Evolutionary conservation across 2,329 filamentous ascomycete genomes (phyloP).

Genomic region (Triangularia setosa): DNA sequence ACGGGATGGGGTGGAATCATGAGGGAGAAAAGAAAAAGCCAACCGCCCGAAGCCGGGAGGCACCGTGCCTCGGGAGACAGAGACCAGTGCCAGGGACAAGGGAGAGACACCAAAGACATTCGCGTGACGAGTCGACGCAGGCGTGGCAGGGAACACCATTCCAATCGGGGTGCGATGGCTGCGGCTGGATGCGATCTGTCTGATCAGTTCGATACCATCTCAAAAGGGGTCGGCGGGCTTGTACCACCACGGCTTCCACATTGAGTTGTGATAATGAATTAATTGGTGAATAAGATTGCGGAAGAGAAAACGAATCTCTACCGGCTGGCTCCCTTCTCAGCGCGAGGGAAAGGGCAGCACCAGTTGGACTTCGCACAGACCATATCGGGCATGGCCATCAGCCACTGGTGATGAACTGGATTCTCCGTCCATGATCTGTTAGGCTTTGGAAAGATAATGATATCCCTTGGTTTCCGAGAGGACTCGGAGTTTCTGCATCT

Average conservation of each 20-base stretch:
- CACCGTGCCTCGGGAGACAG: conserved; percentile 1
- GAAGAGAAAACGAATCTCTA: background rate
- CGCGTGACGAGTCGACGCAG: conserved; percentile 12
- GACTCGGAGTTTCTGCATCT: background rate
- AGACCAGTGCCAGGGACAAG: conserved; percentile 6
- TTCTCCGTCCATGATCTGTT: background rate
- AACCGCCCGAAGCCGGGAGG: background rate
- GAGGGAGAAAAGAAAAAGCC: background rate
- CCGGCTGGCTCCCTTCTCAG: no score
- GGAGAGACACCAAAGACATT: conserved; percentile 2
- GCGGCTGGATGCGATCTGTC: conserved; percentile 2
- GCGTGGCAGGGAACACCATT: conserved; percentile 2
- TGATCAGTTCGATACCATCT: conserved; percentile 10
- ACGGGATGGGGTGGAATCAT: background rate
- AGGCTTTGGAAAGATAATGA: background rate
- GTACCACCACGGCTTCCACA: background rate
- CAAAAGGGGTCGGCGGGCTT: background rate
- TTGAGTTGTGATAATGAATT: no score
- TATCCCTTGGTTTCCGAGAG: background rate
- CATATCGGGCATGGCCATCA: background rate
- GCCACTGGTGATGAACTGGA: background rate
- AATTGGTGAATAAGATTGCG: background rate
- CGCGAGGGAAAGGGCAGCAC: background rate
- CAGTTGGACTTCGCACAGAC: background rate
- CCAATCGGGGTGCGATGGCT: conserved; percentile 8